Evolutionary conservation across 2,329 filamentous ascomycete genomes (phyloP).

Genomic region (Tolypocladium sp.): DNA sequence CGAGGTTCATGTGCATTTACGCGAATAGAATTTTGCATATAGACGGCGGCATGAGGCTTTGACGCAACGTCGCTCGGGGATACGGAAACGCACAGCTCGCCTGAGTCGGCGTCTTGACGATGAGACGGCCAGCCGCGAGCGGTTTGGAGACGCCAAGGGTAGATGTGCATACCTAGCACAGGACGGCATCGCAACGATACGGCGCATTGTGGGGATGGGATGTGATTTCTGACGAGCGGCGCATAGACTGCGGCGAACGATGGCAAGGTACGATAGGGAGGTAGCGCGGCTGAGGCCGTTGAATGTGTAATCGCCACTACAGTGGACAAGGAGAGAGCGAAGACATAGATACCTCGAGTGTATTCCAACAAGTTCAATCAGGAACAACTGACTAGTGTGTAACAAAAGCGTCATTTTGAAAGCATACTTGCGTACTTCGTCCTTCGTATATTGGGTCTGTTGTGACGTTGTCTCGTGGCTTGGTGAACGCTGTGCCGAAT

Average conservation of each 20-base stretch:
- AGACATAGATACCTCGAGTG: background rate
- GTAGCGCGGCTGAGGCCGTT: background rate
- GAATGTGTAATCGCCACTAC: background rate
- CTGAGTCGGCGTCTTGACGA: background rate
- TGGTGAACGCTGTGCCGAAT: background rate
- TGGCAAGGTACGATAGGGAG: background rate
- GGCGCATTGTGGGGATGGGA: background rate
- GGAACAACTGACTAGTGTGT: background rate
- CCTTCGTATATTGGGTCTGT: no score
- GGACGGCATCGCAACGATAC: background rate
- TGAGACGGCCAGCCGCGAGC: background rate
- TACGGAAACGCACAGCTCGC: background rate
- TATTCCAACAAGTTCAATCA: background rate
- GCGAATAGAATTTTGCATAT: conserved; percentile 26
- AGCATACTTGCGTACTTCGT: background rate
- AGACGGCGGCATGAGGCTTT: conserved; percentile 14
- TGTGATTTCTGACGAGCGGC: background rate
- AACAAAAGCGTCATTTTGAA: background rate
- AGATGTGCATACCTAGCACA: background rate
- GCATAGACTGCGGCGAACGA: background rate
- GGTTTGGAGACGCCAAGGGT: background rate
- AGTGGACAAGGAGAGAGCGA: background rate
- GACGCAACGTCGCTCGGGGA: background rate
- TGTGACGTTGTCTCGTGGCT: background rate
- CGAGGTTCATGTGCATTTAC: conserved; percentile 8